Conservation (phyloP, 2,329 filamentous ascomycete species). For the Penicillium sp. region DNA sequence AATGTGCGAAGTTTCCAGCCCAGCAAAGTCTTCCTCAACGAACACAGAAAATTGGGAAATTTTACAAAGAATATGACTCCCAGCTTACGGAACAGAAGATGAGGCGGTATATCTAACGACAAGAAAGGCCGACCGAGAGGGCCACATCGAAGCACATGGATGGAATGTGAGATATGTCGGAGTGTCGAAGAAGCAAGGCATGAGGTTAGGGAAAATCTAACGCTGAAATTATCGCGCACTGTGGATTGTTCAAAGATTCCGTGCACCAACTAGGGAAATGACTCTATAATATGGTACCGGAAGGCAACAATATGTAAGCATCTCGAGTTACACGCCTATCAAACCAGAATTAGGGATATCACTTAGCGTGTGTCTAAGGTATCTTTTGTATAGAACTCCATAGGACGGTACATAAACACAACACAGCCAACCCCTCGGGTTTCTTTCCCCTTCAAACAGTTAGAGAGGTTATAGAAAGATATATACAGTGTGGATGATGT, state of each 20-base stretch:
- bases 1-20: not conserved
- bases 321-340: not conserved
- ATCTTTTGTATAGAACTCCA: no score
- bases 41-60: not conserved
- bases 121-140: no score
- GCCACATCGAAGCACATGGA: not conserved
- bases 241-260: not conserved
- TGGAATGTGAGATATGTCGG: not conserved
- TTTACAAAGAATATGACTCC: not conserved
- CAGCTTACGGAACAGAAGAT: no score
- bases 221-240: not conserved
- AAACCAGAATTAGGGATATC: not conserved
- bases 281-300: no score
- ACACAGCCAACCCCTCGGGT: not conserved
- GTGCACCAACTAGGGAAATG: not conserved
- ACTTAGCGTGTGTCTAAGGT: not conserved
- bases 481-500: not conserved
- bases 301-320: not conserved
- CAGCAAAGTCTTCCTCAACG: no score
- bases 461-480: not conserved
- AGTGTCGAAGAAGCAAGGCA: not conserved
- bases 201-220: not conserved
- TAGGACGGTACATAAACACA: not conserved
- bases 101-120: not conserved
- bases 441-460: not conserved